A percentile compares a stretch with the other conserved stretches of the same genome.
Conservation (phyloP, 805 yeast genomes). For the Lipomyces orientalis region DNA sequence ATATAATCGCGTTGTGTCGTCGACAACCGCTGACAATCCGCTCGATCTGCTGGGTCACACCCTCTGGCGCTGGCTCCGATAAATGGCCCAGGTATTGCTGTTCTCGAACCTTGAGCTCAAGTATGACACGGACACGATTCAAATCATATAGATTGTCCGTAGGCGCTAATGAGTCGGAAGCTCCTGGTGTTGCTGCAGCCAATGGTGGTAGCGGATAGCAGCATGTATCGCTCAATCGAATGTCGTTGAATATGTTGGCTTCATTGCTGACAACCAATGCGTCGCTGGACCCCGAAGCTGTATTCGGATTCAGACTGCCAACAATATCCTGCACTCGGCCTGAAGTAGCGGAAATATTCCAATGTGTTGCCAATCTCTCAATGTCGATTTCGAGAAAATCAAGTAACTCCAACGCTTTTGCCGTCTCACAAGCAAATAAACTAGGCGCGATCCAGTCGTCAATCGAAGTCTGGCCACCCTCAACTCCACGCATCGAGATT, state of each 20-base stretch:
- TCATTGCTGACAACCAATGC: not conserved
- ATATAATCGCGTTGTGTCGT: slow-evolving; percentile 24
- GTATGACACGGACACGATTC: slow-evolving; percentile 25
- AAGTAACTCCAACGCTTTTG: slow-evolving; percentile 69
- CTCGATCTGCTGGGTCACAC: slow-evolving; percentile 1
- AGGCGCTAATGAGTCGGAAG: not conserved
- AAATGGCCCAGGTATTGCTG: slow-evolving; percentile 22
- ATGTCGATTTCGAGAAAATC: slow-evolving; percentile 67
- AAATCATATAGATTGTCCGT: slow-evolving; percentile 26
- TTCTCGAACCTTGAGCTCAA: slow-evolving; percentile 41
- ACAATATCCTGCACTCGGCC: slow-evolving; percentile 2
- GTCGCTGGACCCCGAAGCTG: not conserved
- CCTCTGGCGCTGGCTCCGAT: slow-evolving; percentile 12
- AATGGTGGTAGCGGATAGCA: slow-evolving; percentile 19
- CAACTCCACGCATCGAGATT: slow-evolving; percentile 16
- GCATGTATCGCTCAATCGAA: slow-evolving; percentile 21
- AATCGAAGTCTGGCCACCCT: slow-evolving; percentile 43
- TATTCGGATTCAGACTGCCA: not conserved
- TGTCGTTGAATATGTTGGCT: slow-evolving; percentile 14
- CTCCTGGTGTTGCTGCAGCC: slow-evolving; percentile 19
- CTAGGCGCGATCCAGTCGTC: slow-evolving; percentile 45
- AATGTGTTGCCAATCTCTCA: slow-evolving; percentile 24
- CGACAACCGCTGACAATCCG: slow-evolving; percentile 20
- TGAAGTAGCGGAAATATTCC: slow-evolving; percentile 23
- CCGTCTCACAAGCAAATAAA: slow-evolving; percentile 48